Evolutionary conservation across 2,329 filamentous ascomycete species (phyloP).

Genomic region (Capronia coronata): DNA sequence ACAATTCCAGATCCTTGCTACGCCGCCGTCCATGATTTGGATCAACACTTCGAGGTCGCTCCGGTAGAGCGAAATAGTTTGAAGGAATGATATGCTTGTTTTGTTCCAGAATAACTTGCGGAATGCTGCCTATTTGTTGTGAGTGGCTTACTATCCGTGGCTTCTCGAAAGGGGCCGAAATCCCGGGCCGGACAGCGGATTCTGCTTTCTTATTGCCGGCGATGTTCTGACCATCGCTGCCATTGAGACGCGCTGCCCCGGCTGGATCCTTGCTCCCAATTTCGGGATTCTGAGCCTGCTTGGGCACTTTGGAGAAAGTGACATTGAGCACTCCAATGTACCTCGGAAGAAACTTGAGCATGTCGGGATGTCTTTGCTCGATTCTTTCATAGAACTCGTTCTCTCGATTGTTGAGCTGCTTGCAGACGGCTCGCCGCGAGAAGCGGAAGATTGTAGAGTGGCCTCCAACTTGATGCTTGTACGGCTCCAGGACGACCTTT

Average conservation of each 20-base stretch:
- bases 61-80: slow-evolving; percentile 65
- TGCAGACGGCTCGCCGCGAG: slow-evolving; percentile 90
- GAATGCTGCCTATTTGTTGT: slow-evolving; percentile 65
- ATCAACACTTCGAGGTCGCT: slow-evolving; percentile 35
- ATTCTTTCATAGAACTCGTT: slow-evolving; percentile 99
- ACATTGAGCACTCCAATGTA: slow-evolving; percentile 95
- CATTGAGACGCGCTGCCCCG: background rate
- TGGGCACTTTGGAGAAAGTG: slow-evolving; percentile 78
- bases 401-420: slow-evolving; percentile 94
- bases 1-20: slow-evolving; percentile 16
- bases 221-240: background rate
- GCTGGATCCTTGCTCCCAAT: slow-evolving; percentile 1
- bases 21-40: slow-evolving; percentile 26
- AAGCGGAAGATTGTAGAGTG: slow-evolving; percentile 96
- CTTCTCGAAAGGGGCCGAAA: slow-evolving; percentile 29
- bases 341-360: slow-evolving; percentile 85
- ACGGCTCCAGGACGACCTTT: slow-evolving; percentile 92
- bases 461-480: slow-evolving; percentile 93
- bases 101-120: slow-evolving; percentile 88
- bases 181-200: background rate
- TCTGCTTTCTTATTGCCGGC: background rate
- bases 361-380: slow-evolving; percentile 80
- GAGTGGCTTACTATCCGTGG: slow-evolving; percentile 65
- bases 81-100: slow-evolving; percentile 89
- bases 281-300: slow-evolving; percentile 41